A percentile compares a stretch with the other conserved stretches of the same genome.
Conservation (phyloP, 2,329 filamentous ascomycete species). For the Aspergillus carbonarius region DNA sequence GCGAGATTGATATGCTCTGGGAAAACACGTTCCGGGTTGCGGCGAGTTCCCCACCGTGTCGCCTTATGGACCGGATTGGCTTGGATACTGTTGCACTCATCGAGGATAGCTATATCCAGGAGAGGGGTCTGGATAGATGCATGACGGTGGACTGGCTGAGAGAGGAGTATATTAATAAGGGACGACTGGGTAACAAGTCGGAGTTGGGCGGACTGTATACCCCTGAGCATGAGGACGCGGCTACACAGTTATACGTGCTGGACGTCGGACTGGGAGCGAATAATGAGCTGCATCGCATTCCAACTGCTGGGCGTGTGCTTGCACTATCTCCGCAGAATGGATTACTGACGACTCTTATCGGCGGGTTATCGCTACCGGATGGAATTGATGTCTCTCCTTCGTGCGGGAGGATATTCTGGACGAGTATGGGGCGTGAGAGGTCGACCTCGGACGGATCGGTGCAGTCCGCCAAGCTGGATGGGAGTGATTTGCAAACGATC, state of each 20-base stretch:
- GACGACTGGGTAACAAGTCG: constrained; percentile 43
- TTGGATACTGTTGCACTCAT: constrained; percentile 56
- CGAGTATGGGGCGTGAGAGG: constrained; percentile 47
- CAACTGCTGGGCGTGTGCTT: constrained; percentile 12
- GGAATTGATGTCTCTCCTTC: constrained; percentile 43
- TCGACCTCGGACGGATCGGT: constrained; percentile 44
- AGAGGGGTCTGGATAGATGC: constrained; percentile 41
- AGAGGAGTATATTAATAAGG: constrained; percentile 47
- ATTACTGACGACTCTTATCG: constrained; percentile 15
- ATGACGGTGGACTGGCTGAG: constrained; percentile 48
- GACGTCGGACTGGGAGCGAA: constrained; percentile 27
- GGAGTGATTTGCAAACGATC: constrained; percentile 45
- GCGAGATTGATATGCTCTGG: constrained; percentile 49
- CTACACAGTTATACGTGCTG: constrained; percentile 16
- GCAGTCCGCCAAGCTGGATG: constrained; percentile 49
- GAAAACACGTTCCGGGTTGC: constrained; percentile 36
- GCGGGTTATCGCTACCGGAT: constrained; percentile 41
- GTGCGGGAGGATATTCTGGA: constrained; percentile 49
- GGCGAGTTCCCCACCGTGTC: constrained; percentile 30
- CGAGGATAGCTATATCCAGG: constrained; percentile 54
- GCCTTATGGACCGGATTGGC: constrained; percentile 51
- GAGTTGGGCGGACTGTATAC: constrained; percentile 44
- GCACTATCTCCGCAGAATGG: constrained; percentile 16
- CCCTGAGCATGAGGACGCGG: neutral
- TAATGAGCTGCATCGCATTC: constrained; percentile 10